Evolutionary conservation across 108 stramenopile genomes (phyloP).

Genomic region (Cyclotella choctawhatcheeana): DNA sequence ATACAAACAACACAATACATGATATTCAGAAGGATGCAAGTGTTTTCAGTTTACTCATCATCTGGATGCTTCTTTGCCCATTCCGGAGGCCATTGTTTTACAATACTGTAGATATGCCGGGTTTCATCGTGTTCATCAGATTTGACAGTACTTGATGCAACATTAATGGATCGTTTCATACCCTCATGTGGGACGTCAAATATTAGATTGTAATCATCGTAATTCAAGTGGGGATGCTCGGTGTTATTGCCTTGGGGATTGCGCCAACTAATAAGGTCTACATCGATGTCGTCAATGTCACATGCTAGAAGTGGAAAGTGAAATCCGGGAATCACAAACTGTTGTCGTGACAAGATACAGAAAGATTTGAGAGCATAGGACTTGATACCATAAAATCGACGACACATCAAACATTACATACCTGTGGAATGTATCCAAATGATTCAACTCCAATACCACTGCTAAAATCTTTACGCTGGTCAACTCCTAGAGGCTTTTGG

Average conservation of each 20-base stretch:
- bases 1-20: too few relatives aligned
- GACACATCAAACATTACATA: neutral
- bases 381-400: neutral
- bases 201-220: constrained; percentile 75
- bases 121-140: too few relatives aligned
- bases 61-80: too few relatives aligned
- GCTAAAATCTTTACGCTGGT: constrained; percentile 75
- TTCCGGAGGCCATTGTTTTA: too few relatives aligned
- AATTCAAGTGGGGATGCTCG: constrained; percentile 23
- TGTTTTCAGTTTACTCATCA: too few relatives aligned
- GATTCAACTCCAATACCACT: constrained; percentile 57
- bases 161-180: too few relatives aligned
- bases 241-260: constrained; percentile 39
- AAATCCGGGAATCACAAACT: constrained; percentile 51
- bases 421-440: constrained; percentile 69
- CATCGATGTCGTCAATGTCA: constrained; percentile 67
- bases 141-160: too few relatives aligned
- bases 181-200: constrained; percentile 65
- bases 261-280: constrained; percentile 72
- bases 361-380: neutral
- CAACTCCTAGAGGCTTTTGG: constrained; percentile 51
- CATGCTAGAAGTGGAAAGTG: constrained; percentile 74
- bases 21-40: too few relatives aligned
- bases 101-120: too few relatives aligned
- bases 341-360: too few relatives aligned